A percentile compares a stretch with the other conserved stretches of the same genome.
These are phyloP conservation scores for Sclerotinia nivalis DNA, from an alignment of 2,329 filamentous ascomycete species.

Conservation along the genomic window DNA sequence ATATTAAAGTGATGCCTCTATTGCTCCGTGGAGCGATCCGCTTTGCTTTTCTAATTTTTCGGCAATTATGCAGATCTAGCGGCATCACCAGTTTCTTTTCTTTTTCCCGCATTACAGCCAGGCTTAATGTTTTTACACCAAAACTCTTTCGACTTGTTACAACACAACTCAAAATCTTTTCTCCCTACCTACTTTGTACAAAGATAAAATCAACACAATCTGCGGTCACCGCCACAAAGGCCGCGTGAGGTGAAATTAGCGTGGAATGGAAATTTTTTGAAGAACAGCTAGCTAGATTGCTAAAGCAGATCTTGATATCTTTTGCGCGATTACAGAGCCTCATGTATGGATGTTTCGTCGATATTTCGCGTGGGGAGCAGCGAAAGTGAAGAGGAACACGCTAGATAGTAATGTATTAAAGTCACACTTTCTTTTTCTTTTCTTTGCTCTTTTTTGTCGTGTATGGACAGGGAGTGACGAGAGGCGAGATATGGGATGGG, in stretches of 20 bases:
- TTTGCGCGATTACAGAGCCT: not conserved
- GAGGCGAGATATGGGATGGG: not conserved
- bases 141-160: slow-evolving; percentile 5
- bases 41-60: slow-evolving; percentile 20
- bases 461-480: not conserved
- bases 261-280: not conserved
- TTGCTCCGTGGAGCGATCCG: slow-evolving; percentile 16
- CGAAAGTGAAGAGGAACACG: not conserved
- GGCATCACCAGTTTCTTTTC: slow-evolving; percentile 13
- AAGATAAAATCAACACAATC: slow-evolving; percentile 15
- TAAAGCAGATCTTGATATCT: slow-evolving; percentile 6
- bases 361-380: not conserved
- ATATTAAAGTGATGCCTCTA: slow-evolving; percentile 24
- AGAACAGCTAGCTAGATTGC: not conserved
- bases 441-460: not conserved
- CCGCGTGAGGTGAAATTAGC: slow-evolving; percentile 15
- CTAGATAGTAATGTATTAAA: slow-evolving; percentile 17
- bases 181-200: slow-evolving; percentile 18
- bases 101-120: slow-evolving; percentile 19
- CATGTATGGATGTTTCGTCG: slow-evolving; percentile 4
- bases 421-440: not conserved
- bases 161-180: slow-evolving; percentile 17
- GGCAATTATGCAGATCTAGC: slow-evolving; percentile 5
- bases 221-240: slow-evolving; percentile 20
- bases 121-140: slow-evolving; percentile 24